Percentiles rank a stretch among this genome's conserved stretches.
These are phyloP conservation scores for Raffaelea arxii DNA, from an alignment of 2,329 filamentous ascomycete genomes.

Conservation along the genomic window DNA sequence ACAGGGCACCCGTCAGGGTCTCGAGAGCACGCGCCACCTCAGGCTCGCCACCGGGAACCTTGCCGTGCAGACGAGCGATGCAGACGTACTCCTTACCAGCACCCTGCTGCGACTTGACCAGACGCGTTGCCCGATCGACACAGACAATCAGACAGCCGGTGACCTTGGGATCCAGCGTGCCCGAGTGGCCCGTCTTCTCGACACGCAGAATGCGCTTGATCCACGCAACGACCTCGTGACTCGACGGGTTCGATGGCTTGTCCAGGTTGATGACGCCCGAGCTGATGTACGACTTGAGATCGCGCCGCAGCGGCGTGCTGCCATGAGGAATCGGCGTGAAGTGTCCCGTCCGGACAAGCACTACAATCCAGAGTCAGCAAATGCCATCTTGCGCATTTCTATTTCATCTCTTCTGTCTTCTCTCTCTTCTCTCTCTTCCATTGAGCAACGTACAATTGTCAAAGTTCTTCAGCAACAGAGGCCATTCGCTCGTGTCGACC, in stretches of 20 bases:
- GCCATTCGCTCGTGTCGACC: conserved; percentile 83
- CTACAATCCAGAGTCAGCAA: conserved; percentile 29
- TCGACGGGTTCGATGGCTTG: conserved; percentile 95
- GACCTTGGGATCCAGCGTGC: conserved; percentile 96
- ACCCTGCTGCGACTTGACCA: conserved; percentile 98
- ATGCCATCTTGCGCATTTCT: background rate
- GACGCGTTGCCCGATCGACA: conserved; percentile 90
- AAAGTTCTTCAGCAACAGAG: conserved; percentile 92
- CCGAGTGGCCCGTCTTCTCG: conserved; percentile 97
- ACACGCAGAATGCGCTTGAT: conserved; percentile 92
- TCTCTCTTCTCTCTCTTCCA: background rate
- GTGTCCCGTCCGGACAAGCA: conserved; percentile 87
- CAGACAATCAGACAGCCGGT: conserved; percentile 37
- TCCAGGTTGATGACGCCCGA: conserved; percentile 98
- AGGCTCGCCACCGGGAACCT: conserved; percentile 83
- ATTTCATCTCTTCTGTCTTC: background rate
- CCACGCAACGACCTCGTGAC: conserved; percentile 98
- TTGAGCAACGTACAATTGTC: conserved; percentile 62
- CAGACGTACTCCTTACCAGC: conserved; percentile 99
- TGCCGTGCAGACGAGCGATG: conserved; percentile 91
- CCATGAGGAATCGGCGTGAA: conserved; percentile 95
- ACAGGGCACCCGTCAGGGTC: conserved; percentile 90
- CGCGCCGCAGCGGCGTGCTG: conserved; percentile 82
- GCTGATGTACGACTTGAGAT: conserved; percentile 93
- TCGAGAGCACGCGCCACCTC: conserved; percentile 91